Conservation (phyloP, 768 basidiomycete genomes). For the Symmetrospora coprosmae region DNA sequence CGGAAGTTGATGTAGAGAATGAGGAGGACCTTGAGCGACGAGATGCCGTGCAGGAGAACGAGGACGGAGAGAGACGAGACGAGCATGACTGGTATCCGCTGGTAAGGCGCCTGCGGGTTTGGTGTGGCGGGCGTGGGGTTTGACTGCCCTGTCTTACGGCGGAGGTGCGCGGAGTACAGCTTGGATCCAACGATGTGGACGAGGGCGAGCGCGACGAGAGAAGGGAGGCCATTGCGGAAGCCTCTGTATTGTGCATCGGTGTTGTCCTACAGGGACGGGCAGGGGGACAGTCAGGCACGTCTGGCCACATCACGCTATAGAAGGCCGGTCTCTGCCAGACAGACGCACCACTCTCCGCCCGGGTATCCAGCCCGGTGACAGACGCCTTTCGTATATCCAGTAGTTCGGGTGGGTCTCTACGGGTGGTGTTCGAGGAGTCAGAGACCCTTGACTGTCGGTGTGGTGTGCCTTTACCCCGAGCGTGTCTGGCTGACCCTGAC, state of each 20-base stretch:
- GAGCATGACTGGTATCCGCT: constrained; percentile 49
- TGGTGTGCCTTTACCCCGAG: too few relatives aligned
- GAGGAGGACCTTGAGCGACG: constrained; percentile 57
- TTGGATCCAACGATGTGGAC: constrained; percentile 50
- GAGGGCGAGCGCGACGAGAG: constrained; percentile 45
- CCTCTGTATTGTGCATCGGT: constrained; percentile 80
- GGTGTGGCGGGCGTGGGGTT: constrained; percentile 27
- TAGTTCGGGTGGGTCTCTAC: constrained; percentile 66
- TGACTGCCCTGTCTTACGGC: constrained; percentile 14
- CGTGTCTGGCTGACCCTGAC: too few relatives aligned
- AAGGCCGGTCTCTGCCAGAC: not conserved
- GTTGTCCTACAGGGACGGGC: constrained; percentile 52
- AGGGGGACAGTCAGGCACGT: not conserved
- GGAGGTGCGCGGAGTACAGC: constrained; percentile 39
- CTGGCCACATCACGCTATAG: not conserved
- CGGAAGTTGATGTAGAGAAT: constrained; percentile 60
- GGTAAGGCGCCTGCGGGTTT: constrained; percentile 33
- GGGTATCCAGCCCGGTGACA: constrained; percentile 68
- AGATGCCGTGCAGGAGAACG: constrained; percentile 63
- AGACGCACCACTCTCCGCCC: constrained; percentile 59
- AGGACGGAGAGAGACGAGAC: constrained; percentile 54
- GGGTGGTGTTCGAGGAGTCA: constrained; percentile 1
- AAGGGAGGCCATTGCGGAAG: constrained; percentile 65
- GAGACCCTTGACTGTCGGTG: not conserved
- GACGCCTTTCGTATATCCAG: constrained; percentile 44